Evolutionary conservation across 2,329 filamentous ascomycete genomes (phyloP), one percentile per base, ranked within the genome.

Genomic region (Diaporthe sp.): DNA sequence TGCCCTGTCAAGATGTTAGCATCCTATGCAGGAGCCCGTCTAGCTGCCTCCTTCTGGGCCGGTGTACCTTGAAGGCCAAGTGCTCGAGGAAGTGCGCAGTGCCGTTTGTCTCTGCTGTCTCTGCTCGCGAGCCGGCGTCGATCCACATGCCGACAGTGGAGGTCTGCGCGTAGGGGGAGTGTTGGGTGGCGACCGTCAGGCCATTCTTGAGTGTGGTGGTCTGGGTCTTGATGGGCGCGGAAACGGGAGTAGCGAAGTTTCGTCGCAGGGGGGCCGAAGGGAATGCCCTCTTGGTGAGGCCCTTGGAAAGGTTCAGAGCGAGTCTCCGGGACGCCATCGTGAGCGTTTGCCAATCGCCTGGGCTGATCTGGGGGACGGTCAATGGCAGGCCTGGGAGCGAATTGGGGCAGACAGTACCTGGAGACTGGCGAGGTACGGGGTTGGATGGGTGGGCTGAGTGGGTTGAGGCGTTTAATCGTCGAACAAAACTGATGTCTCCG

Each of bases 11-110:
- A 7, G 31, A 49, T 42, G 47, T 73, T 37, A 71, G 73, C 68
- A 63, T 37, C 25, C 7, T 28, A 17, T 55, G 20, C 63, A 71
- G 10, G 60, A 39, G 37, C 55, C 70, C 73, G 76, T n/a, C 34
- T 49, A 12, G 5, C 37, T 39, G 47, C 44, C n/a, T 17, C 51
- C 55, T 28, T 51, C 76, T 76, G 49, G 44, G n/a, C 15, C 37
- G 22, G 76, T 77, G 81, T 91, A 98, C 95, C 95, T 99, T 99
- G 93, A 99, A 99, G 82, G 97, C 97, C 86, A 99, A 92, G 90
- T 99, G 97, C 91, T 99, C 97, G 82, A 99, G 92, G 91, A 99
- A 99, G 90, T 99, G 97, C 84, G 97, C 97, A 82, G 97, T 99
- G 88, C 97, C 97, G 90, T 98, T 99, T 84, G 95, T 98, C 92